Conservation (phyloP, 2,329 filamentous ascomycete genomes). For the Coleophoma cylindrospora region DNA sequence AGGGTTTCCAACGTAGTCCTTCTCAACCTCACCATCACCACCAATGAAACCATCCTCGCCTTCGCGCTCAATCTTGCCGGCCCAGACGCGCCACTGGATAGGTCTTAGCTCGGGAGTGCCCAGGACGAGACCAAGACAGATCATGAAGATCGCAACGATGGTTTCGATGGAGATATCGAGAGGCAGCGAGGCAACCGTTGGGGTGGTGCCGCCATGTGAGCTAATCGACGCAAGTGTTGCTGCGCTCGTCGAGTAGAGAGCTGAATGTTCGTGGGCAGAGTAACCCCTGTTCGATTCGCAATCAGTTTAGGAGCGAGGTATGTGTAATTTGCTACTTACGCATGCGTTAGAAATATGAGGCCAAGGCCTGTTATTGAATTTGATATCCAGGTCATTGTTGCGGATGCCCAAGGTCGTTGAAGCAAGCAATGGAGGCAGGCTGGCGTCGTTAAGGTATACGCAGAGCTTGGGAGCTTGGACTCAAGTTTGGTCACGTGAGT, state of each 20-base stretch:
- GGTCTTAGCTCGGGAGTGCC: conserved; percentile 75
- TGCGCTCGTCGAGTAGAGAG: conserved; percentile 57
- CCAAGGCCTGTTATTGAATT: conserved; percentile 69
- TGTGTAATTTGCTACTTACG: conserved; percentile 51
- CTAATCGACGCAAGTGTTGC: conserved; percentile 39
- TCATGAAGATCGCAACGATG: conserved; percentile 69
- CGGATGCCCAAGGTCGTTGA: neutral
- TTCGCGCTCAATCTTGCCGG: conserved; percentile 77
- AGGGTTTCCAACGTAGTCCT: conserved; percentile 70
- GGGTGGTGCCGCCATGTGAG: conserved; percentile 33
- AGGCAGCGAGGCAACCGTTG: conserved; percentile 52
- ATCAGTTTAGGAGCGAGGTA: neutral
- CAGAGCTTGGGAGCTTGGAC: neutral
- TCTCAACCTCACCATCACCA: conserved; percentile 60
- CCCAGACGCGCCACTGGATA: conserved; percentile 79
- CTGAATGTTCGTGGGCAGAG: conserved; percentile 88
- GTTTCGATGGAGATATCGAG: conserved; percentile 87
- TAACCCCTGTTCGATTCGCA: conserved; percentile 64
- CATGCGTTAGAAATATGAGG: conserved; percentile 75
- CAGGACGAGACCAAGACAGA: conserved; percentile 78
- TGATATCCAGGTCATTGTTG: conserved; percentile 65
- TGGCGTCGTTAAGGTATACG: neutral
- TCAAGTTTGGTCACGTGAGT: neutral
- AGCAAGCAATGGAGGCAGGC: neutral
- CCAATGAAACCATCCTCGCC: conserved; percentile 54